Base-by-base conservation (phyloP, 768 basidiomycete species). In the Suillus hirtellus region DNA sequence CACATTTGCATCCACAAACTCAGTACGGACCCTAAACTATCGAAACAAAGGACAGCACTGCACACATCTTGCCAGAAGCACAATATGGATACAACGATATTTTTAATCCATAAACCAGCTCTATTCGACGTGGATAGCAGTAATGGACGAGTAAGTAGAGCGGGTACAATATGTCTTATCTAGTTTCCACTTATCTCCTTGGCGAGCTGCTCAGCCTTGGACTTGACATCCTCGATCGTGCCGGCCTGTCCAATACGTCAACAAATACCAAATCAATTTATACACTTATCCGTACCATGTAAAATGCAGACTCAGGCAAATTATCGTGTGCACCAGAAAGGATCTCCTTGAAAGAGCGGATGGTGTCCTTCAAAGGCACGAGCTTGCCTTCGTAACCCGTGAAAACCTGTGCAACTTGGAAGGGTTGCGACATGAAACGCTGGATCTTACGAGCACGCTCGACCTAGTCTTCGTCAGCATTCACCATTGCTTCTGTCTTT, bases 391-490 rank as follows among this genome's bases (percentile, higher is more conserved):
- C 96, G 74, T 93, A 96, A 84, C 96, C 96, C 75, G 96, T 99
- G 88, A 99, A 98, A 79, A 97, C 95, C 83, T 98, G 95, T 63
- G 96, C 97, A 76, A 98, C 96, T 77, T 93, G 92, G 95, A 99
- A 99, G 66, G 97, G 97, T 82, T 99, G 96, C 70, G 95, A 98
- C 97, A 99, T 99, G 93, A 99, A 98, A 84, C 95, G 92, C 78
- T 94, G 95, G 73, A 98, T 95, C 84, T 97, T 97, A 79, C 95
- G 93, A 67, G 95, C 96, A 79, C 95, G 95, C 82, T 96, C 93
- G 81, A 97, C 95, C 89, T 91, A 64, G 11, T 55, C 71, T 5
- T 19, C 37, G 37, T 58, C 24, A 52, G 37, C 61, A 59, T 6
- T 42, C 2, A 34, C 5, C 49, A 37, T 35, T 54, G 37, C 60